Percentiles rank a stretch among this genome's conserved stretches.
These are phyloP conservation scores for Suillus weaverae DNA, from an alignment of 768 basidiomycete genomes.

Conservation along the genomic window DNA sequence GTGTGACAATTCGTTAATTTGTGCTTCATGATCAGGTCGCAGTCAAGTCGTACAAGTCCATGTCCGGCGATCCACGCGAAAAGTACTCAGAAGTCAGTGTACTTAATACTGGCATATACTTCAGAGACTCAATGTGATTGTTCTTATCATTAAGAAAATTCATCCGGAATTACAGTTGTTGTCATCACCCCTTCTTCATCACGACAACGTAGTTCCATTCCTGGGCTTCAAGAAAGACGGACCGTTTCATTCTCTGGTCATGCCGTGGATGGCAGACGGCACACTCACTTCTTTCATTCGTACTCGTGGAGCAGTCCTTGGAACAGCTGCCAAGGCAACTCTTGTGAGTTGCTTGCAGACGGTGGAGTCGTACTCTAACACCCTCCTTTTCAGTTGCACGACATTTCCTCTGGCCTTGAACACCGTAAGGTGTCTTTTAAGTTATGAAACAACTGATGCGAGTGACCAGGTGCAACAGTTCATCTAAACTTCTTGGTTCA, in stretches of 20 bases:
- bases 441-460: neutral
- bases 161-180: neutral
- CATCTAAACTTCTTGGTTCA: neutral
- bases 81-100: neutral
- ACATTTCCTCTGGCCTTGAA: conserved; percentile 4
- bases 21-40: neutral
- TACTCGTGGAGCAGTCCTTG: neutral
- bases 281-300: neutral
- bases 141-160: neutral
- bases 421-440: neutral
- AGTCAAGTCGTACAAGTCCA: neutral
- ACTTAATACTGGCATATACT: neutral
- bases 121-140: neutral
- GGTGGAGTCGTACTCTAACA: neutral
- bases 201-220: neutral
- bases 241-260: neutral
- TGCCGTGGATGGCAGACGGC: neutral
- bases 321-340: neutral
- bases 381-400: neutral
- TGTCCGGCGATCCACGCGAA: neutral
- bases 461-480: neutral
- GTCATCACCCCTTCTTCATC: neutral
- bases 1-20: neutral
- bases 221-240: neutral
- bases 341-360: neutral